phyloP scores from a whole-genome alignment of 768 basidiomycete species.

The Lyophyllum atratum region DNA sequence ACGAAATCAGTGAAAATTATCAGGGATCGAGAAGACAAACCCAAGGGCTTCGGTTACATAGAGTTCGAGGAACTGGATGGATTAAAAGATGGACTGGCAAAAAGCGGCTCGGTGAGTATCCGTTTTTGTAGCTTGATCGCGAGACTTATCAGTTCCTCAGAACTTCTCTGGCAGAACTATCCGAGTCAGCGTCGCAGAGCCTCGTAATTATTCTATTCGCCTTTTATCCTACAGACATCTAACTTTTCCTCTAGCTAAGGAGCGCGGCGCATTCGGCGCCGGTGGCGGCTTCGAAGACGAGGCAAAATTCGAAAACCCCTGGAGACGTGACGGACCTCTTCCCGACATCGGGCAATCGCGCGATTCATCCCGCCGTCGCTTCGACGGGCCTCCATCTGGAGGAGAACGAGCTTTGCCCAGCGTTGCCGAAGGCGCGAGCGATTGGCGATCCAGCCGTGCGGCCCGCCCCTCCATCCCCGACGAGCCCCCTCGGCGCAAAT shows the following conservation, averaged over 20 bases:
- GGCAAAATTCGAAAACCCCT: slow-evolving; percentile 79
- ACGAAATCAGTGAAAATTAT: slow-evolving; percentile 90
- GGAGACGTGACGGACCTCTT: slow-evolving; percentile 88
- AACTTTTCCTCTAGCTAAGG: slow-evolving; percentile 61
- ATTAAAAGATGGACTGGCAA: slow-evolving; percentile 80
- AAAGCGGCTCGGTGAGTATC: slow-evolving; percentile 63
- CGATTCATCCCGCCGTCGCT: slow-evolving; percentile 66
- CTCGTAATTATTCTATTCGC: slow-evolving; percentile 63
- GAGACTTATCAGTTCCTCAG: slow-evolving; percentile 33
- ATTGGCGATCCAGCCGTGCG: slow-evolving; percentile 72
- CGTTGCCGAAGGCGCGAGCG: slow-evolving; percentile 59
- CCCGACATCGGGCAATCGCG: slow-evolving; percentile 65
- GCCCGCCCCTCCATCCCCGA: slow-evolving; percentile 43
- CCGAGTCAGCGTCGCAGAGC: slow-evolving; percentile 93
- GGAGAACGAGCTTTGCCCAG: slow-evolving; percentile 44
- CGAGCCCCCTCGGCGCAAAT: slow-evolving; percentile 57
- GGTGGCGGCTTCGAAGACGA: slow-evolving; percentile 60
- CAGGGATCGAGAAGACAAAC: slow-evolving; percentile 88
- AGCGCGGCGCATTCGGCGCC: slow-evolving; percentile 57
- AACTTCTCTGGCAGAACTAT: slow-evolving; percentile 77
- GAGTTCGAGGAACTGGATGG: slow-evolving; percentile 90
- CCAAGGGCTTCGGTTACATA: slow-evolving; percentile 97
- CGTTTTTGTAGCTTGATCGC: not conserved
- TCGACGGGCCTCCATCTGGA: slow-evolving; percentile 54
- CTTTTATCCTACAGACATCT: slow-evolving; percentile 7